Percentiles rank a stretch among this genome's conserved stretches.
These are phyloP conservation scores for Paraphoma chrysanthemicola DNA, from an alignment of 2,329 filamentous ascomycete species.

Conservation along the genomic window DNA sequence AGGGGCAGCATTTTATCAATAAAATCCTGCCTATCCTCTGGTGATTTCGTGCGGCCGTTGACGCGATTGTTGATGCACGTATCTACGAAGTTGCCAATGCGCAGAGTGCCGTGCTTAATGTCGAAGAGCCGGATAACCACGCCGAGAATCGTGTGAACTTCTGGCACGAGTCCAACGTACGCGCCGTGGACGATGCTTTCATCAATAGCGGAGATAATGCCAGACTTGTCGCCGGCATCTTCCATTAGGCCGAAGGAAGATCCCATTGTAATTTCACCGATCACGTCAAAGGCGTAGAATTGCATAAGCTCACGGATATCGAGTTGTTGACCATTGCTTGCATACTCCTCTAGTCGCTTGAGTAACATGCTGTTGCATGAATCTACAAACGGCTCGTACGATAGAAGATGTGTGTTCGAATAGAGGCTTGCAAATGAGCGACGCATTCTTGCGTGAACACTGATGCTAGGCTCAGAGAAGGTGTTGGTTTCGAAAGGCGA, in stretches of 20 bases:
- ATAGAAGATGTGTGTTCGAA: slow-evolving; percentile 46
- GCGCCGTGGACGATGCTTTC: not conserved
- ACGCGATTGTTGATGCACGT: slow-evolving; percentile 4
- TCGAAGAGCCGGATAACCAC: not conserved
- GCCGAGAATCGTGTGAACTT: slow-evolving; percentile 5
- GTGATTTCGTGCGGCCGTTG: slow-evolving; percentile 10
- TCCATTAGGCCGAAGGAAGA: slow-evolving; percentile 21
- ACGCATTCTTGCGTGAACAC: slow-evolving; percentile 42
- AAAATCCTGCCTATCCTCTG: slow-evolving; percentile 13
- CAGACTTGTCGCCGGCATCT: slow-evolving; percentile 12
- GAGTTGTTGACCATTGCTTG: slow-evolving; percentile 31
- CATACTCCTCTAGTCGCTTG: slow-evolving; percentile 33
- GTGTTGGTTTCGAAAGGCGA: slow-evolving; percentile 35
- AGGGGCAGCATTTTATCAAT: slow-evolving; percentile 16
- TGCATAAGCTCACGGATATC: slow-evolving; percentile 56
- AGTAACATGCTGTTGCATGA: slow-evolving; percentile 43
- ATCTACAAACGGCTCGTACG: slow-evolving; percentile 51
- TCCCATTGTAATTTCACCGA: slow-evolving; percentile 59
- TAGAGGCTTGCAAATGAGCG: slow-evolving; percentile 48
- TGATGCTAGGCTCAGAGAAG: slow-evolving; percentile 45
- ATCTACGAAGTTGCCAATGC: slow-evolving; percentile 1
- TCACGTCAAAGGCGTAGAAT: slow-evolving; percentile 60
- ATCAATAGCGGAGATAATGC: slow-evolving; percentile 9
- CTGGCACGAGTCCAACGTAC: slow-evolving; percentile 9
- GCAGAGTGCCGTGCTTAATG: not conserved